Evolutionary conservation across 768 basidiomycete genomes (phyloP).

Genomic region (Auricularia heimuer): DNA sequence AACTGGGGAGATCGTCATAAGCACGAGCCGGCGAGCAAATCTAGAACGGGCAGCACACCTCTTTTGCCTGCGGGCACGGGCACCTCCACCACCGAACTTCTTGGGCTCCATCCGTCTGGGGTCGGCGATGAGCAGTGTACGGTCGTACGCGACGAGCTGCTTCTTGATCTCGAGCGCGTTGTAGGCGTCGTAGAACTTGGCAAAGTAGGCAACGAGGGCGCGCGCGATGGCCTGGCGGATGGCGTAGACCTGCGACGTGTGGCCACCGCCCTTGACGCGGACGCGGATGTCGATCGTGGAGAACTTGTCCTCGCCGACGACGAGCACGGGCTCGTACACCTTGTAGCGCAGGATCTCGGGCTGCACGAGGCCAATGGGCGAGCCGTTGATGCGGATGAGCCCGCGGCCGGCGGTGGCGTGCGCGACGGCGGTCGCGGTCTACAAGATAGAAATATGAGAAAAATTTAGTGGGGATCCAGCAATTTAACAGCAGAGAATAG

Average conservation of each 20-base stretch:
- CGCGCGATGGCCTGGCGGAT: conserved; percentile 98
- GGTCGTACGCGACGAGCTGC: conserved; percentile 92
- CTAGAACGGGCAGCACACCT: conserved; percentile 40
- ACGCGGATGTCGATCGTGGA: conserved; percentile 88
- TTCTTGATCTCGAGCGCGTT: conserved; percentile 98
- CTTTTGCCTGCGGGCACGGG: conserved; percentile 97
- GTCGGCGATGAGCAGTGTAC: conserved; percentile 82
- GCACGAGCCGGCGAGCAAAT: background rate
- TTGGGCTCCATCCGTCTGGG: conserved; percentile 98
- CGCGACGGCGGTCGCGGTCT: conserved; percentile 98
- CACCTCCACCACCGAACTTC: conserved; percentile 98
- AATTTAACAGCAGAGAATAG: background rate
- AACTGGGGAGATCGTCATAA: conserved; percentile 35
- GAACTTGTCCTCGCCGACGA: conserved; percentile 85
- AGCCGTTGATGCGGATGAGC: conserved; percentile 92
- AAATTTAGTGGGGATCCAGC: conserved; percentile 4
- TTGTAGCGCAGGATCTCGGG: conserved; percentile 96
- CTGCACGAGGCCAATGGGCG: conserved; percentile 90
- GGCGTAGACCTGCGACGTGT: conserved; percentile 97
- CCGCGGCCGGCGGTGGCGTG: conserved; percentile 95
- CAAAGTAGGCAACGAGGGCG: conserved; percentile 95
- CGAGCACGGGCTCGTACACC: conserved; percentile 94
- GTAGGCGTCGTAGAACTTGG: conserved; percentile 97
- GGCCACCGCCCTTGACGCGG: conserved; percentile 97
- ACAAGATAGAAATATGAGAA: conserved; percentile 8